Percentiles rank a stretch among this genome's conserved stretches.
Conservation (phyloP, 2,329 filamentous ascomycete species). For the Aulographum hederae region DNA sequence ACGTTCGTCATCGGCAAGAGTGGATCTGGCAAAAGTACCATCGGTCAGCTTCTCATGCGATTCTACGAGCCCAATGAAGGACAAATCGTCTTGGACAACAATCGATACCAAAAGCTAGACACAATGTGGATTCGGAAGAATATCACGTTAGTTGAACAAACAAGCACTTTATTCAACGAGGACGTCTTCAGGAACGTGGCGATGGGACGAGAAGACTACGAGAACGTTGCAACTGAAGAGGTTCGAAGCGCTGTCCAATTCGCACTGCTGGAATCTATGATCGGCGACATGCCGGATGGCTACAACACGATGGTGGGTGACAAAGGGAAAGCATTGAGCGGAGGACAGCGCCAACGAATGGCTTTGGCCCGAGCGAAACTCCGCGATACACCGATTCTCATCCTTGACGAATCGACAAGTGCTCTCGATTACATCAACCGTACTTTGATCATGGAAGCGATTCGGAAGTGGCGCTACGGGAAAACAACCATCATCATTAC, state of each 20-base stretch:
- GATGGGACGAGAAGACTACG: slow-evolving; percentile 37
- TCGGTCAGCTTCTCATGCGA: slow-evolving; percentile 61
- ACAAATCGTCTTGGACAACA: slow-evolving; percentile 48
- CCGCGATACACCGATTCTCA: slow-evolving; percentile 59
- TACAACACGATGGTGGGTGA: slow-evolving; percentile 53
- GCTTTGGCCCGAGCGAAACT: slow-evolving; percentile 64
- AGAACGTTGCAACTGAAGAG: slow-evolving; percentile 27
- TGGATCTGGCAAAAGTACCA: slow-evolving; percentile 82
- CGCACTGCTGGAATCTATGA: slow-evolving; percentile 49
- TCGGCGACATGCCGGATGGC: slow-evolving; percentile 48
- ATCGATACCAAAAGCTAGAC: slow-evolving; percentile 42
- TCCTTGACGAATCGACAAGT: slow-evolving; percentile 80
- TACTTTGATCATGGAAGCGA: slow-evolving; percentile 49
- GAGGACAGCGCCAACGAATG: slow-evolving; percentile 69
- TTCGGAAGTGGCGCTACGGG: slow-evolving; percentile 56
- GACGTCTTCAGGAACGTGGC: slow-evolving; percentile 62
- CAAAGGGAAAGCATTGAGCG: slow-evolving; percentile 56
- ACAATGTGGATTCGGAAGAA: slow-evolving; percentile 58
- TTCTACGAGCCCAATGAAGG: slow-evolving; percentile 56
- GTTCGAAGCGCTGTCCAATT: slow-evolving; percentile 45
- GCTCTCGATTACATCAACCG: slow-evolving; percentile 62
- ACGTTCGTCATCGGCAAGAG: slow-evolving; percentile 73
- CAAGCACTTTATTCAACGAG: slow-evolving; percentile 65
- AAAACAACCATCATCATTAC: slow-evolving; percentile 91
- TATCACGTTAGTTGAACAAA: slow-evolving; percentile 67